Percentiles rank a stretch among this genome's conserved stretches.
Conservation (phyloP, 352 stramenopile species). For the Phytophthora uliginosa region DNA sequence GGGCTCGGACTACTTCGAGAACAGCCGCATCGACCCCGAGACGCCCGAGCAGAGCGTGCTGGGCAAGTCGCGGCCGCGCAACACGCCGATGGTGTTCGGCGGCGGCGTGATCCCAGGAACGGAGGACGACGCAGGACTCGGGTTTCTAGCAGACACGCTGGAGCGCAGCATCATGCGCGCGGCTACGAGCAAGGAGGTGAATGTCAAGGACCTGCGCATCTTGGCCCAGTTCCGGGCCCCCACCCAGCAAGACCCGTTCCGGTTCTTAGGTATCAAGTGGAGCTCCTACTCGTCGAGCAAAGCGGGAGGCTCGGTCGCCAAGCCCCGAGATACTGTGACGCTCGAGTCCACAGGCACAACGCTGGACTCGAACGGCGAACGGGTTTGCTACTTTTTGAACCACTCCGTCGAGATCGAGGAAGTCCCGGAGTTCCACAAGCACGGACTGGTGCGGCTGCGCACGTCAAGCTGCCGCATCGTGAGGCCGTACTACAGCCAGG, state of each 20-base stretch:
- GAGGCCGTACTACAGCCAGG: constrained; percentile 39
- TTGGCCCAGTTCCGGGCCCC: constrained; percentile 34
- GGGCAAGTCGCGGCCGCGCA: constrained; percentile 29
- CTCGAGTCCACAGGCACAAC: constrained; percentile 51
- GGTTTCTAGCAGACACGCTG: constrained; percentile 42
- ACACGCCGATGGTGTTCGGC: constrained; percentile 40
- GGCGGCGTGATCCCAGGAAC: constrained; percentile 40
- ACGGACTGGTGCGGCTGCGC: constrained; percentile 39
- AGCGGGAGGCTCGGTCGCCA: constrained; percentile 10
- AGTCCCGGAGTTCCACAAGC: constrained; percentile 49
- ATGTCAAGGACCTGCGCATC: constrained; percentile 40
- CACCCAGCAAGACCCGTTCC: constrained; percentile 37
- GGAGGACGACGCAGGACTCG: constrained; percentile 44
- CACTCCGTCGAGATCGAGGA: constrained; percentile 53
- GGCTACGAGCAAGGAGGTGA: constrained; percentile 26
- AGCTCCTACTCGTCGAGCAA: constrained; percentile 14
- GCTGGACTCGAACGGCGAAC: constrained; percentile 46
- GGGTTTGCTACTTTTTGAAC: constrained; percentile 45
- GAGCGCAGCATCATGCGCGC: constrained; percentile 41
- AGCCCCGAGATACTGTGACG: constrained; percentile 33
- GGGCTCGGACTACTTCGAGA: constrained; percentile 24
- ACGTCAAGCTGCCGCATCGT: constrained; percentile 58
- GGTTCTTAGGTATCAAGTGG: constrained; percentile 41
- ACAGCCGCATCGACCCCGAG: constrained; percentile 28
- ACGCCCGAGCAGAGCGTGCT: constrained; percentile 35